Conservation (phyloP, 2,329 filamentous ascomycete genomes). For the Verticillium zaregamsianum region DNA sequence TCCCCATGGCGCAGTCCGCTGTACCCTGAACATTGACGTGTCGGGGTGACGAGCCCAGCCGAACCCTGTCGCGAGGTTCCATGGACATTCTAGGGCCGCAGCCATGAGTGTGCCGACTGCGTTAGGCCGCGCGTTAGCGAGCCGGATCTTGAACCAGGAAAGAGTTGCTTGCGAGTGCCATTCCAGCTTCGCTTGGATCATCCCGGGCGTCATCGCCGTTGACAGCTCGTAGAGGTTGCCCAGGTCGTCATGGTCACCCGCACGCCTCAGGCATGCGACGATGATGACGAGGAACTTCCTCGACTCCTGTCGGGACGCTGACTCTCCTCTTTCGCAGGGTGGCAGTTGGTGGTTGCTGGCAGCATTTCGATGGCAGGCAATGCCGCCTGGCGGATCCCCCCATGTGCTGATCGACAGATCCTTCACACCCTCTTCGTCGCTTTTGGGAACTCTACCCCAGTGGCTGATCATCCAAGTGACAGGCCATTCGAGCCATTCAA, state of each 20-base stretch:
- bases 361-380: background rate
- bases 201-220: background rate
- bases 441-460: slow-evolving; percentile 5
- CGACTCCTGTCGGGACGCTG: too few relatives aligned
- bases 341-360: background rate
- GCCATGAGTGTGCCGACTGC: background rate
- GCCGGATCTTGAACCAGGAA: background rate
- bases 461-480: background rate
- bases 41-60: background rate
- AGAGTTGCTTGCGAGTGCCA: background rate
- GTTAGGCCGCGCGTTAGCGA: background rate
- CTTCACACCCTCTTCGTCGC: slow-evolving; percentile 6
- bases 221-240: background rate
- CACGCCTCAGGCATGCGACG: background rate
- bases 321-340: background rate
- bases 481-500: background rate
- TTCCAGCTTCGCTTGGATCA: background rate
- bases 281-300: background rate
- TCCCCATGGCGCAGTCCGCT: slow-evolving; percentile 1
- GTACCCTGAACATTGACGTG: background rate
- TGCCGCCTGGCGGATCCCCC: background rate
- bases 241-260: background rate
- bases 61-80: slow-evolving; percentile 6
- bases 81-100: slow-evolving; percentile 7
- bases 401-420: slow-evolving; percentile 15